A percentile compares a stretch with the other conserved stretches of the same genome.
phyloP scores from a whole-genome alignment of 108 stramenopile species.

The Schizochytrium sp. region DNA sequence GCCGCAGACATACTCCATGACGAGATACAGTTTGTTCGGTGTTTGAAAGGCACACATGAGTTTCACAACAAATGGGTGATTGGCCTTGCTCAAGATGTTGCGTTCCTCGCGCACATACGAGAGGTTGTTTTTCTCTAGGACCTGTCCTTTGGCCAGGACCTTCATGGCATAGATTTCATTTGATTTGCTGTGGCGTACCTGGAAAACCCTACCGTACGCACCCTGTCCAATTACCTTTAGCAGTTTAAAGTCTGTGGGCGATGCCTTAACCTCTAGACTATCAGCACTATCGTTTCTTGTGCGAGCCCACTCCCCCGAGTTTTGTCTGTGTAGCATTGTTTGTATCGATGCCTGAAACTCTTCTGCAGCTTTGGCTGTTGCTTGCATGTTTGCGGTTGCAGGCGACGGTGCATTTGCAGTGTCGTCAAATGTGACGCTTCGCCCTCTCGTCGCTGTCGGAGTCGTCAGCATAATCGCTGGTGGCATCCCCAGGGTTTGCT shows the following conservation, averaged over 20 bases:
- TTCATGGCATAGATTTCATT: slow-evolving; percentile 74
- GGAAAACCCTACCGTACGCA: slow-evolving; percentile 75
- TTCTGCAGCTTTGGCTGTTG: not conserved
- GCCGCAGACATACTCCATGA: slow-evolving; percentile 75
- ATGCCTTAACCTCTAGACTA: slow-evolving; percentile 58
- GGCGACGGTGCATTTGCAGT: not conserved
- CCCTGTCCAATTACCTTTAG: slow-evolving; percentile 75
- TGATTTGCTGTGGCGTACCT: slow-evolving; percentile 63
- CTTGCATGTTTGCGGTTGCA: not conserved
- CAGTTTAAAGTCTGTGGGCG: slow-evolving; percentile 71
- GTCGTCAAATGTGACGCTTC: too few relatives aligned
- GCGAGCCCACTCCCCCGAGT: slow-evolving; percentile 8
- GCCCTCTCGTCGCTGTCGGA: too few relatives aligned
- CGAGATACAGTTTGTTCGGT: slow-evolving; percentile 75
- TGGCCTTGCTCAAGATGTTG: slow-evolving; percentile 74
- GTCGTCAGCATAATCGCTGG: too few relatives aligned
- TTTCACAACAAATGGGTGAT: slow-evolving; percentile 80
- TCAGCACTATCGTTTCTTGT: not conserved
- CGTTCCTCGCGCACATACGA: slow-evolving; percentile 73
- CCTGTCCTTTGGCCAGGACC: slow-evolving; percentile 75
- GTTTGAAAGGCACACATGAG: slow-evolving; percentile 79
- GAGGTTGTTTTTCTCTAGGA: slow-evolving; percentile 68
- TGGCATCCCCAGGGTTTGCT: too few relatives aligned
- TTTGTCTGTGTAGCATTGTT: slow-evolving; percentile 18
- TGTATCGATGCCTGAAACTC: slow-evolving; percentile 31